Evolutionary conservation across 2,329 filamentous ascomycete species (phyloP).

Genomic region (Stromatinia cepivora): DNA sequence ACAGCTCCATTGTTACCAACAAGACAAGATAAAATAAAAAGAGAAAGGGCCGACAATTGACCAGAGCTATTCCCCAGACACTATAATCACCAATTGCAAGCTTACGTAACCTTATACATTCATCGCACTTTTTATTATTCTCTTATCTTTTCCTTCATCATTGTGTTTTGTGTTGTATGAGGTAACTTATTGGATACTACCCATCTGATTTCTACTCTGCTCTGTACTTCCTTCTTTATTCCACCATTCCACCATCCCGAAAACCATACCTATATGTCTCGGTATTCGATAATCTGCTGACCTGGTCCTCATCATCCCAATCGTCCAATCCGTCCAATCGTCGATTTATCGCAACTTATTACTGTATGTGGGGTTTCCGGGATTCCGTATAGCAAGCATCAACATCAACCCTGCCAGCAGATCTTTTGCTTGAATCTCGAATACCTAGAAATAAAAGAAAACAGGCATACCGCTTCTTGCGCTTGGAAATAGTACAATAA

Average conservation of each 20-base stretch:
- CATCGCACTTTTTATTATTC: background rate
- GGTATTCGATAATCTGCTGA: constrained; percentile 15
- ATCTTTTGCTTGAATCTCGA: constrained; percentile 24
- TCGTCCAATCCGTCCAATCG: constrained; percentile 8
- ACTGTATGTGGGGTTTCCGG: constrained; percentile 17
- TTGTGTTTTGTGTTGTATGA: background rate
- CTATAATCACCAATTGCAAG: background rate
- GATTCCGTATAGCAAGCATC: constrained; percentile 16
- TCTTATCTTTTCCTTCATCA: background rate
- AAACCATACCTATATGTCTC: background rate
- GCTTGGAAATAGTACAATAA: background rate
- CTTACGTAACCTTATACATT: background rate
- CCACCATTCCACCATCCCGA: background rate
- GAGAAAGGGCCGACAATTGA: background rate
- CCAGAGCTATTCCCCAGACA: background rate
- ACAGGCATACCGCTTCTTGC: constrained; percentile 22
- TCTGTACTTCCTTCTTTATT: background rate
- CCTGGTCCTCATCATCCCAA: background rate
- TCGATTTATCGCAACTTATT: constrained; percentile 15
- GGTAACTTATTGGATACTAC: background rate
- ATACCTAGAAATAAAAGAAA: constrained; percentile 20
- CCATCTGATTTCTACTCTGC: background rate
- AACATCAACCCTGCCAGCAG: constrained; percentile 25
- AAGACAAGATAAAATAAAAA: background rate
- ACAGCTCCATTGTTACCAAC: background rate